A percentile compares a stretch with the other conserved stretches of the same genome.
These are phyloP conservation scores for Leishmania amazonensis DNA, from an alignment of 208 protist species.

Conservation along the genomic window DNA sequence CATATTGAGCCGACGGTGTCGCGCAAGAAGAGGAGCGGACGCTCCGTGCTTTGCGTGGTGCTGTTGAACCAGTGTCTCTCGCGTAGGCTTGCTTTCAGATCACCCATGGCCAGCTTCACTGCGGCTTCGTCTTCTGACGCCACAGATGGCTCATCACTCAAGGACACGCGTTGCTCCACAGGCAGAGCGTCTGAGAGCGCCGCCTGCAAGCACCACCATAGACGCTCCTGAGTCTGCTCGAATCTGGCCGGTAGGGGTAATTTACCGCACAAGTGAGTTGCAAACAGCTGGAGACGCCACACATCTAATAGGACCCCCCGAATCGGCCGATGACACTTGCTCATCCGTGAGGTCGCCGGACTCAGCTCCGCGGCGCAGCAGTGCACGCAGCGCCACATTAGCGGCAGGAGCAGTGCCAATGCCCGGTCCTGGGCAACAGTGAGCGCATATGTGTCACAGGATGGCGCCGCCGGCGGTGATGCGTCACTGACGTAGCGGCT, in stretches of 20 bases:
- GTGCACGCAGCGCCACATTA: conserved; percentile 2
- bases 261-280: neutral
- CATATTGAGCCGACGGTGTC: neutral
- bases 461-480: neutral
- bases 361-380: neutral
- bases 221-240: conserved; percentile 1
- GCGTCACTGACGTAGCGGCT: neutral
- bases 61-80: neutral
- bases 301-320: neutral
- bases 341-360: neutral
- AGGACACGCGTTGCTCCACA: neutral
- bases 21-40: neutral
- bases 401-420: neutral
- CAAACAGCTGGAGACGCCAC: conserved; percentile 12
- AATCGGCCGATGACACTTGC: neutral
- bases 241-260: conserved; percentile 1
- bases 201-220: conserved; percentile 6
- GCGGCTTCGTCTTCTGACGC: neutral
- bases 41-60: neutral
- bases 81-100: neutral
- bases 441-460: neutral
- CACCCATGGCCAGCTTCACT: neutral
- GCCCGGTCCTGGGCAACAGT: neutral
- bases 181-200: neutral
- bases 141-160: neutral